Base-by-base conservation (phyloP, 1,284 basidiomycete genomes). In the Hemileccinum hortonii region DNA sequence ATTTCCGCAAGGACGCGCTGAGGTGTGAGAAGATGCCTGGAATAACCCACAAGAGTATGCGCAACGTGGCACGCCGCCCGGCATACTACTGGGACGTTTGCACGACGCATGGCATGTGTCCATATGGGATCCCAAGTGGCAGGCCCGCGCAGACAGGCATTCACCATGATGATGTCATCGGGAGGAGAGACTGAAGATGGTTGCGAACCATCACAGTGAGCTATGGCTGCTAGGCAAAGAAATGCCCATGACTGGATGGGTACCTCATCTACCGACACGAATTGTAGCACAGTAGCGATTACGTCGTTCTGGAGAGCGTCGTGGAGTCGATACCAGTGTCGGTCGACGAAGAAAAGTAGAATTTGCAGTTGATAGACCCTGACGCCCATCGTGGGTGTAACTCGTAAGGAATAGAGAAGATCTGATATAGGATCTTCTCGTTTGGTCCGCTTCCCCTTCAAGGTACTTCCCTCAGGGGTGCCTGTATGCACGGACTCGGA, bases 1-100 rank as follows among this genome's bases (percentile, higher is more conserved):
- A 97, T 81, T 63, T 93, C 90, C 1, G 73, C 64, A 12, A 88
- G 71, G 35, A 87, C 70, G 4, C 77, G 77, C 12, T 83, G 80
- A 11, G 76, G 69, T 2, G 82, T 76, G 30, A 95, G 72, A 21
- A 76, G 68, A 18, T 67, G 64, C 19, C 68, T 68, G 46, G 71
- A 66, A 52, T 67, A 64, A 36, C 77, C 56, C 14, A 88, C 72
- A 22, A 90, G 72, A 6, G 74, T 69, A 54, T 82, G 74, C 0
- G 87, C 86, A n/a, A 83, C 71, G 61, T 95, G 90, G 52, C 87
- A 90, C 4, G 94, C 94, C 2, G 87, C 80, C 45, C 94, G 84
- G 60, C 83, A 92, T 2, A 89, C 78, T 6, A 75, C 65, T 14
- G 86, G 79, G 3, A 83, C 76, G 30, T 82, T 82, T 18, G 83